phyloP scores from a whole-genome alignment of 1,139 yeast genomes.

The Pneumocystis canis region DNA sequence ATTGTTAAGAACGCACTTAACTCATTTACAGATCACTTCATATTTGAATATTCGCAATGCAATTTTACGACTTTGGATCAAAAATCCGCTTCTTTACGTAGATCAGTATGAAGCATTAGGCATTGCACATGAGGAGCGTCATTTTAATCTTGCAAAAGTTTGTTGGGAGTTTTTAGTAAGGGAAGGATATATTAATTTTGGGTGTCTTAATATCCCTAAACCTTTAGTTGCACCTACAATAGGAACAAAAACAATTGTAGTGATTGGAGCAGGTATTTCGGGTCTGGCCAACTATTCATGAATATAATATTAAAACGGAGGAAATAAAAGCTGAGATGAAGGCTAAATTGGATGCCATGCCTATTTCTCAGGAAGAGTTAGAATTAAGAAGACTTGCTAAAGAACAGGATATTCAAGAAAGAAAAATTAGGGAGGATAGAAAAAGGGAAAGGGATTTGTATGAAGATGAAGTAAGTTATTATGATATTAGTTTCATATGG shows the following conservation, averaged over 20 bases:
- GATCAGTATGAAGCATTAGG: conserved; percentile 32
- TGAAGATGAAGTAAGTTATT: conserved; percentile 6
- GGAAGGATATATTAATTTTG: conserved; percentile 32
- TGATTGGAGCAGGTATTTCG: conserved; percentile 32
- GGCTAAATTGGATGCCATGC: conserved; percentile 25
- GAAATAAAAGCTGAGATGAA: conserved; percentile 28
- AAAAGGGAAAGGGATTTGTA: background rate
- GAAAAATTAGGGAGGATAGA: background rate
- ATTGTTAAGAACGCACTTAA: conserved; percentile 24
- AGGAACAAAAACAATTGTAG: conserved; percentile 19
- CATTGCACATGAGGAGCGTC: conserved; percentile 29
- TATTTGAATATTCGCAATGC: conserved; percentile 31
- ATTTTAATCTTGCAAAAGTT: conserved; percentile 29
- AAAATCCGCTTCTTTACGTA: conserved; percentile 30
- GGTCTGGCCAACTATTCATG: conserved; percentile 27
- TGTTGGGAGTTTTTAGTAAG: conserved; percentile 32
- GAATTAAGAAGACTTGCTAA: conserved; percentile 5
- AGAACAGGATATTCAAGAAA: conserved; percentile 5
- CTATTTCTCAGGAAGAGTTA: conserved; percentile 23
- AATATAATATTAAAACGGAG: conserved; percentile 29
- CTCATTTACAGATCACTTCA: conserved; percentile 29
- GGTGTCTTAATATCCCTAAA: conserved; percentile 26
- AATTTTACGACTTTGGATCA: conserved; percentile 31
- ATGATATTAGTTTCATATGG: no score
- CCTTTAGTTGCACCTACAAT: background rate